Conservation (phyloP, 805 yeast genomes). For the Starmerella stellata region DNA sequence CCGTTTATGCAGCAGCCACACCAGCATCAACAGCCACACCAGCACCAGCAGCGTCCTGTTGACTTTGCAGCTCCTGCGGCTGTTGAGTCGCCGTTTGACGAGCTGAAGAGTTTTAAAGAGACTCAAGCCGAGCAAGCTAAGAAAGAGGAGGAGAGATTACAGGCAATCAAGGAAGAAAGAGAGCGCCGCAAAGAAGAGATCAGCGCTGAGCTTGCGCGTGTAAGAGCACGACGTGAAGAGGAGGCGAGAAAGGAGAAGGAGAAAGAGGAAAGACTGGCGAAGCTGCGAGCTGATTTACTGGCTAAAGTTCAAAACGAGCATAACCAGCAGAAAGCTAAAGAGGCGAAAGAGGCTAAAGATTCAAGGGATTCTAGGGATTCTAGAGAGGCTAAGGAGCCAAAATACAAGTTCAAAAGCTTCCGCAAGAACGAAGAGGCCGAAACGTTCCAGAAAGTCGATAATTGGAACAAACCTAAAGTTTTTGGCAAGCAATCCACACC, state of each 20-base stretch:
- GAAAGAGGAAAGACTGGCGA: background rate
- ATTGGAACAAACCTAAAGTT: background rate
- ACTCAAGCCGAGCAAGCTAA: constrained; percentile 1
- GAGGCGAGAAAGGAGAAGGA: constrained; percentile 1
- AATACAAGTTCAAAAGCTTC: too few relatives aligned
- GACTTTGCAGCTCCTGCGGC: background rate
- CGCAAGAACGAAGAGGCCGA: too few relatives aligned
- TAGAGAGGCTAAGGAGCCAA: too few relatives aligned
- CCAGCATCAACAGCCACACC: too few relatives aligned
- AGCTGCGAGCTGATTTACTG: background rate
- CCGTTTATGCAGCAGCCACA: background rate
- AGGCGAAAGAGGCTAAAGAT: background rate
- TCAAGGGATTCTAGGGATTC: too few relatives aligned
- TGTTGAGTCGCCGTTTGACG: background rate
- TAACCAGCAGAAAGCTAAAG: background rate
- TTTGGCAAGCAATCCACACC: background rate
- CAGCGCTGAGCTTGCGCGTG: constrained; percentile 1
- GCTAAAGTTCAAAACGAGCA: background rate
- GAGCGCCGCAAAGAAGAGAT: constrained; percentile 4
- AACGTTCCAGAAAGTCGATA: too few relatives aligned
- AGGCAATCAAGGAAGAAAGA: background rate
- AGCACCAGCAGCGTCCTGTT: background rate
- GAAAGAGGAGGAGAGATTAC: background rate
- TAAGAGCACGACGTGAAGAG: background rate
- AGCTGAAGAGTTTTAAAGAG: background rate